Conservation (phyloP, 768 basidiomycete genomes). For the Dacryopinax spathularia region DNA sequence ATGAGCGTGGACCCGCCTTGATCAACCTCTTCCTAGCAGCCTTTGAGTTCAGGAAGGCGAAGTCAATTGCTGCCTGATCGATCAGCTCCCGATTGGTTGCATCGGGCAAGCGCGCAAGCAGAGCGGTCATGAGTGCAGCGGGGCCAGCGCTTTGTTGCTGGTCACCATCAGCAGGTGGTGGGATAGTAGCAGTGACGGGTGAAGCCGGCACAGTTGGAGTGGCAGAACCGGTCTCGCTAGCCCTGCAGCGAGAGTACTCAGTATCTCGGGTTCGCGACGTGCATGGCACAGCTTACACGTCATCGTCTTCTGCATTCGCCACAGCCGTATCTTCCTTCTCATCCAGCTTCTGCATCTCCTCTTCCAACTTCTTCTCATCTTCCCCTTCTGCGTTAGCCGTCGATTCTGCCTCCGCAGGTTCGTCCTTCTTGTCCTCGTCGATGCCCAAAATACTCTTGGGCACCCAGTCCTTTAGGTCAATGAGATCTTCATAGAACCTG, state of each 20-base stretch:
- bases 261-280: not conserved
- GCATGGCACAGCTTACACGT: slow-evolving; percentile 18
- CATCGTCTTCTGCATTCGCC: slow-evolving; percentile 19
- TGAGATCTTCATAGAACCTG: slow-evolving; percentile 82
- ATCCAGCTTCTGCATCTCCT: slow-evolving; percentile 15
- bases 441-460: slow-evolving; percentile 77
- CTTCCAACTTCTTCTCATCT: slow-evolving; percentile 9
- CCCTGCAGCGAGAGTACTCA: not conserved
- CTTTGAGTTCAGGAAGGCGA: slow-evolving; percentile 92
- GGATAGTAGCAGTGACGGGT: slow-evolving; percentile 36
- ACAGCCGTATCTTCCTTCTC: slow-evolving; percentile 2
- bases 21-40: slow-evolving; percentile 83
- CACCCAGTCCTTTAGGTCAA: slow-evolving; percentile 83
- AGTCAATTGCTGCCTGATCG: slow-evolving; percentile 89
- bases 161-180: slow-evolving; percentile 14
- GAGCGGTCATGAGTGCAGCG: slow-evolving; percentile 77
- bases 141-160: slow-evolving; percentile 72
- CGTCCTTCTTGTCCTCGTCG: slow-evolving; percentile 26
- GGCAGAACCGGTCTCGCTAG: not conserved
- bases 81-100: slow-evolving; percentile 81
- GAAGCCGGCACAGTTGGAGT: slow-evolving; percentile 27
- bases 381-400: slow-evolving; percentile 20
- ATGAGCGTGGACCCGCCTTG: slow-evolving; percentile 38
- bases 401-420: slow-evolving; percentile 11
- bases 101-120: slow-evolving; percentile 83